Conservation (phyloP, 2,329 filamentous ascomycete genomes). For the Graphilbum sp. region DNA sequence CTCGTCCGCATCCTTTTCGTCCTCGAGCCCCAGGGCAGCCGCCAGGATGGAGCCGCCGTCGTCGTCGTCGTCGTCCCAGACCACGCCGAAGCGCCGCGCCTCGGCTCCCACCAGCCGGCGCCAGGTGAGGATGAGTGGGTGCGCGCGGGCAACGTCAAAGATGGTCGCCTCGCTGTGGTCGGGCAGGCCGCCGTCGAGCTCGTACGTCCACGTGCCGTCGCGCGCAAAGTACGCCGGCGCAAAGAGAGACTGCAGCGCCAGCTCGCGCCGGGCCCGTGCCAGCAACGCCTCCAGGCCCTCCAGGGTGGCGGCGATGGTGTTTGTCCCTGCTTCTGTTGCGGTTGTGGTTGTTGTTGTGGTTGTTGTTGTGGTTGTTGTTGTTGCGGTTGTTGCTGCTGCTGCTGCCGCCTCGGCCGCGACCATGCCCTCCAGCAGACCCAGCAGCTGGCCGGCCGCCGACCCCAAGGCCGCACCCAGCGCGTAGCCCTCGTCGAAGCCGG, state of each 20-base stretch:
- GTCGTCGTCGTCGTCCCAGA: constrained; percentile 3
- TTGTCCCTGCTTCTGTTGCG: no score
- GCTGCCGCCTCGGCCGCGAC: constrained; percentile 25
- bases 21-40: constrained; percentile 6
- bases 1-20: constrained; percentile 1
- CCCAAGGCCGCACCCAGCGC: constrained; percentile 70
- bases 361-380: no score
- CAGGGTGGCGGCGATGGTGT: constrained; percentile 5
- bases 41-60: constrained; percentile 3
- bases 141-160: constrained; percentile 45
- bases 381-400: no score
- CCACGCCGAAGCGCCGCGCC: constrained; percentile 14
- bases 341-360: no score
- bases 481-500: constrained; percentile 85
- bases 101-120: constrained; percentile 23
- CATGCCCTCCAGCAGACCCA: constrained; percentile 66
- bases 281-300: constrained; percentile 17
- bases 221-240: constrained; percentile 46
- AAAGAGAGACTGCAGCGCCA: constrained; percentile 48
- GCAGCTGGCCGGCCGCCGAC: constrained; percentile 51
- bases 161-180: constrained; percentile 32
- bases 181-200: constrained; percentile 24
- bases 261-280: constrained; percentile 36
- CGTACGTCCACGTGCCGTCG: constrained; percentile 57
- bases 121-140: constrained; percentile 54